Percentiles rank a stretch among this genome's conserved stretches.
Conservation (phyloP, 1,139 yeast genomes). For the Casaregolazyma lundiana region DNA sequence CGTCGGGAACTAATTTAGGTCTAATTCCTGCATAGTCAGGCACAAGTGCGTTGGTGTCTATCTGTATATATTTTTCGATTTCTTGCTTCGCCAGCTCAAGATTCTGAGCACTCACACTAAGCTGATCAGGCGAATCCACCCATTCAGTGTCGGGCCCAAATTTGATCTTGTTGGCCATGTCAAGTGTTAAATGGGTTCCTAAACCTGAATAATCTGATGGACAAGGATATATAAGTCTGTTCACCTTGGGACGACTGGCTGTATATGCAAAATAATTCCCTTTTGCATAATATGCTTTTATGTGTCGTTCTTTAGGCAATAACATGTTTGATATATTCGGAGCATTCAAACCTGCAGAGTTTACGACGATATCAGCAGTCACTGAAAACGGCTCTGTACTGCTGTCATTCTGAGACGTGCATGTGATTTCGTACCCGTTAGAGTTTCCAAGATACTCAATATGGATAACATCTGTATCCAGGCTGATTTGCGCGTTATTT, state of each 20-base stretch:
- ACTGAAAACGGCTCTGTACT: conserved; percentile 41
- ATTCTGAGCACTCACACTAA: conserved; percentile 38
- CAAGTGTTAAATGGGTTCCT: conserved; percentile 84
- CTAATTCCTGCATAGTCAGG: conserved; percentile 80
- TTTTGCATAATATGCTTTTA: conserved; percentile 65
- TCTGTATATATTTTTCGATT: conserved; percentile 60
- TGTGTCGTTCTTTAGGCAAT: conserved; percentile 58
- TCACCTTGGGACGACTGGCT: conserved; percentile 41
- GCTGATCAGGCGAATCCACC: conserved; percentile 46
- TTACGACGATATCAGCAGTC: conserved; percentile 56
- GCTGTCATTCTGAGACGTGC: conserved; percentile 23
- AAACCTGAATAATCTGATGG: conserved; percentile 71
- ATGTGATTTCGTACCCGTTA: conserved; percentile 24
- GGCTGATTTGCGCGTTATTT: conserved; percentile 60
- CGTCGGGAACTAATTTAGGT: conserved; percentile 57
- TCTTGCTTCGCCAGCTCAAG: conserved; percentile 54
- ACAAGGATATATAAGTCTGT: conserved; percentile 63
- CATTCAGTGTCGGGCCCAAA: conserved; percentile 93
- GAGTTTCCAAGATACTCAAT: conserved; percentile 33
- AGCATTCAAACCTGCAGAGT: conserved; percentile 77
- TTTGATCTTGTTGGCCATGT: conserved; percentile 70
- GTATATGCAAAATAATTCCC: conserved; percentile 72
- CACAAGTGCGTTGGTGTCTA: conserved; percentile 47
- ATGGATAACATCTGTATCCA: conserved; percentile 53
- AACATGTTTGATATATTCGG: conserved; percentile 62